Evolutionary conservation across 108 stramenopile species (phyloP), one percentile per base, ranked within the genome.

Genomic region (Nitzschia putrida): DNA sequence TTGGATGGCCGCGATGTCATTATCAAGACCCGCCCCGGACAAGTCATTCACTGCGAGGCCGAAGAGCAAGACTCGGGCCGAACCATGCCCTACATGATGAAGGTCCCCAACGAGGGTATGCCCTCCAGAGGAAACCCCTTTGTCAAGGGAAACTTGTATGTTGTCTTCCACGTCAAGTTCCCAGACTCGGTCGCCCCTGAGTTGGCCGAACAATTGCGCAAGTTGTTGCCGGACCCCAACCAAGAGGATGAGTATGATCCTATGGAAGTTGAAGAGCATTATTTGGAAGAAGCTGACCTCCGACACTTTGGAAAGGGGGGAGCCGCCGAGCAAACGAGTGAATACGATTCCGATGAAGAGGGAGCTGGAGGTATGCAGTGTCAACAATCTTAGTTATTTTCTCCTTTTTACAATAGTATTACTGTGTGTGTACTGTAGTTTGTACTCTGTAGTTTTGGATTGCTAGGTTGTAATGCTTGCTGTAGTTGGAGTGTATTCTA

Each of bases 21-120:
- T 42, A 89, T 97, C 78, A 84, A 89, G 69, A 86, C 86, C 21
- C 83, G 79, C 60, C 95, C 98, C 14, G 98, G 98, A n/a, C 86
- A 97, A 77, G 89, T 95, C 40, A 93, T 95, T 67, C 82, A 83
- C 57, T 78, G 90, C 45, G 92, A 94, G 64, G 72, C 80, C 37
- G 57, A 68, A 41, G 74, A 68, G 45, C 44, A 43, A 20, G 85
- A 82, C 50, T 74, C 82, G 12, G 85, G 80, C 45, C 76, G 83
- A 54, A 83, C 80, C n/a, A 50, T 91, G 64, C 92, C 92, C 3
- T 96, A 88, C 68, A 91, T 93, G 45, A 96, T 95, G 67, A 61
- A 83, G 54, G 78, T 98, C 11, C 78, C 76, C 8, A 84, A 93
- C 68, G 99, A 98, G 65, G 99, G 99, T 53, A 99, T 99, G 99